These are phyloP conservation scores for Pugionium cornutum DNA, from an alignment of 345 rosid genomes.

Conservation along the genomic window DNA sequence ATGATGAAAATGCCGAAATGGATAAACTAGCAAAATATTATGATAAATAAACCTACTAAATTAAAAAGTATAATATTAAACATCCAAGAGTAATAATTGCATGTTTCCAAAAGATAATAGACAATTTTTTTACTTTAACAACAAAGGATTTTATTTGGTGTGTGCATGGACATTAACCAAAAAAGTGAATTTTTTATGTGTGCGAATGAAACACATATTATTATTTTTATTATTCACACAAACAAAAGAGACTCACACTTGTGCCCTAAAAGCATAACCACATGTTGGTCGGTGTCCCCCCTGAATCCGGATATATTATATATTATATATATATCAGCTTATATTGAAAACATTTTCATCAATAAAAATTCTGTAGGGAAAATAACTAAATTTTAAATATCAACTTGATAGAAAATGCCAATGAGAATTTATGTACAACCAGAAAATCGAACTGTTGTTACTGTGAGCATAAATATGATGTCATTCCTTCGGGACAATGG, in stretches of 20 bases:
- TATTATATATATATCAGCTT: not conserved
- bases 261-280: constrained; percentile 48
- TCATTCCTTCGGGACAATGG: not conserved
- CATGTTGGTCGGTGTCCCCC: constrained; percentile 46
- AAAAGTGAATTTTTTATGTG: constrained; percentile 35
- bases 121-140: constrained; percentile 31
- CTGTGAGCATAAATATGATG: constrained; percentile 23
- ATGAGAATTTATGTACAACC: constrained; percentile 19
- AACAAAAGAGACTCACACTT: constrained; percentile 33
- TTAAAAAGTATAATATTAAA: not conserved
- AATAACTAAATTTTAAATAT: not conserved
- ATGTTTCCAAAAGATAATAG: constrained; percentile 34
- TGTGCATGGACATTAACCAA: constrained; percentile 37
- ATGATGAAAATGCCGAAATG: not conserved
- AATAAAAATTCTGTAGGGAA: not conserved
- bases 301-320: constrained; percentile 16
- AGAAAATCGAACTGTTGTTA: not conserved
- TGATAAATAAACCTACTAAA: not conserved
- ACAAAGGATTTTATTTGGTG: constrained; percentile 4
- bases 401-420: constrained; percentile 34
- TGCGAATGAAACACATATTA: constrained; percentile 38
- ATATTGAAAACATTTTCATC: not conserved
- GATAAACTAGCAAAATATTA: not conserved
- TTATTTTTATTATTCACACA: constrained; percentile 24
- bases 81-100: constrained; percentile 27